phyloP scores from a whole-genome alignment of 352 stramenopile species.

The Thalassiosira ordinaria region DNA sequence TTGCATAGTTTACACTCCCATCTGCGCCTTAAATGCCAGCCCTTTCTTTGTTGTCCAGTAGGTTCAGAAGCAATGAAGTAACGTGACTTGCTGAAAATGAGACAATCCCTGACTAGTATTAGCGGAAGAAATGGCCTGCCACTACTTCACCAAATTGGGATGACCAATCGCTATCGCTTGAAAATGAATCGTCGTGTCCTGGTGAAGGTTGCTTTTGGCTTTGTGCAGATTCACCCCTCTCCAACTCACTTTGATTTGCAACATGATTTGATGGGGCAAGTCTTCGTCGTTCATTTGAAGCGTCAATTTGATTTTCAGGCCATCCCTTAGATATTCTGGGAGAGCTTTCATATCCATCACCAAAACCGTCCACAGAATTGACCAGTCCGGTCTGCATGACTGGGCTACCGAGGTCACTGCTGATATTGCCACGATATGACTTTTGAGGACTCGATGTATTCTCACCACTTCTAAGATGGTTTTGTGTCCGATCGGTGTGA shows the following conservation, averaged over 20 bases:
- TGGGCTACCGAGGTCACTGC: background rate
- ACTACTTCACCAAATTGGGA: constrained; percentile 29
- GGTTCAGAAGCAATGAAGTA: too few species aligned
- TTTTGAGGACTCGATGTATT: constrained; percentile 2
- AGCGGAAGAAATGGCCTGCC: constrained; percentile 24
- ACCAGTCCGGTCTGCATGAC: background rate
- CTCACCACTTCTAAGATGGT: background rate
- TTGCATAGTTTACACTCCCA: too few species aligned
- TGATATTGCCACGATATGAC: constrained; percentile 2
- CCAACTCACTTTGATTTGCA: constrained; percentile 4
- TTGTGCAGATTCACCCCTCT: background rate
- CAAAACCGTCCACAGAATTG: constrained; percentile 3
- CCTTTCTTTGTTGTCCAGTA: too few species aligned
- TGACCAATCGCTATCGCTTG: constrained; percentile 30
- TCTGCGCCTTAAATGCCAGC: too few species aligned
- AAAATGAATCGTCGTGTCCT: constrained; percentile 15
- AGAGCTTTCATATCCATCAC: constrained; percentile 20
- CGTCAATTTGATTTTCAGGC: too few species aligned
- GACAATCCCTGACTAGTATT: too few species aligned
- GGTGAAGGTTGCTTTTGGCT: background rate
- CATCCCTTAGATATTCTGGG: background rate
- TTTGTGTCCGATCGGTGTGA: background rate
- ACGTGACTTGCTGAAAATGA: too few species aligned
- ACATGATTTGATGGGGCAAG: too few species aligned
- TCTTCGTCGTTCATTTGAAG: too few species aligned